These are phyloP conservation scores for Noccaea caerulescens DNA, from an alignment of 345 rosid genomes.

Conservation along the genomic window DNA sequence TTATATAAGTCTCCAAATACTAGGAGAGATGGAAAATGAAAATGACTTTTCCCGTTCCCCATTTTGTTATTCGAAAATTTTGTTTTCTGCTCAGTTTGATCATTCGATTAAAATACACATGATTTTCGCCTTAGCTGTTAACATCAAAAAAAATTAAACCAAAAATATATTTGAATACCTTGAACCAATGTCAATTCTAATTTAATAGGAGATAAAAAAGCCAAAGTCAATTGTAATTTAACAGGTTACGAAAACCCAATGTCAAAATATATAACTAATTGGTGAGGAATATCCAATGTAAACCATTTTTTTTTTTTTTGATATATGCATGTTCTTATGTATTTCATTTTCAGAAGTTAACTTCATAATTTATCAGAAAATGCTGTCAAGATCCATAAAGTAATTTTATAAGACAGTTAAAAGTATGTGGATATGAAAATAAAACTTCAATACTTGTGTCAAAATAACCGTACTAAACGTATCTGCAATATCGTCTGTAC, in stretches of 20 bases:
- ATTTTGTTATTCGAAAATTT: background rate
- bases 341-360: slow-evolving; percentile 19
- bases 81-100: background rate
- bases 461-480: background rate
- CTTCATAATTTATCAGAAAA: background rate
- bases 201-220: slow-evolving; percentile 17
- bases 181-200: slow-evolving; percentile 35
- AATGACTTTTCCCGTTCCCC: slow-evolving; percentile 15
- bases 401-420: background rate
- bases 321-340: slow-evolving; percentile 19
- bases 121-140: slow-evolving; percentile 15
- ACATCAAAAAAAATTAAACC: background rate
- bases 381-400: slow-evolving; percentile 14
- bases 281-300: slow-evolving; percentile 33
- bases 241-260: slow-evolving; percentile 16
- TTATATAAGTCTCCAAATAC: slow-evolving; percentile 19
- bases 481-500: background rate
- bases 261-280: slow-evolving; percentile 23
- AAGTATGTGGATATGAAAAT: background rate
- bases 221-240: slow-evolving; percentile 34
- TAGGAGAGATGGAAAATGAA: slow-evolving; percentile 20
- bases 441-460: background rate
- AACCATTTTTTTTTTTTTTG: slow-evolving; percentile 15
- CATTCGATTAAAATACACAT: background rate
- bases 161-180: slow-evolving; percentile 3